Conservation (phyloP, 2,329 filamentous ascomycete genomes). For the Intubia oerlemansii region DNA sequence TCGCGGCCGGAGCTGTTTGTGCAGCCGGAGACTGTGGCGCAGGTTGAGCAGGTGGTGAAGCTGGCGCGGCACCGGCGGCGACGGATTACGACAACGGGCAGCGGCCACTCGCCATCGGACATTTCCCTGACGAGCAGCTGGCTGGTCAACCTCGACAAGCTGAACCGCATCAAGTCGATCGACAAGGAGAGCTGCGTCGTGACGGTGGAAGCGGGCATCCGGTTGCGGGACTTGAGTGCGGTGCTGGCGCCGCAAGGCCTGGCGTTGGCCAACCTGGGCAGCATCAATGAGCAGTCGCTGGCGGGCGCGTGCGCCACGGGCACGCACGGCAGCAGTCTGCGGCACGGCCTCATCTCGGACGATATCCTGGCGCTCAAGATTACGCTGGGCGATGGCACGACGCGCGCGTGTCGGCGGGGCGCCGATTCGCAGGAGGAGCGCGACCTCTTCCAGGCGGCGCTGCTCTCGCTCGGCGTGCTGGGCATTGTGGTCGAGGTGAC, state of each 20-base stretch:
- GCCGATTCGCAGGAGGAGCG: constrained; percentile 40
- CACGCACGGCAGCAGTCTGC: constrained; percentile 75
- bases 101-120: constrained; percentile 78
- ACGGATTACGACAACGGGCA: constrained; percentile 70
- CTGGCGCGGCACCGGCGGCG: constrained; percentile 65
- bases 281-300: constrained; percentile 86
- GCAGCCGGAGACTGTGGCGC: constrained; percentile 54
- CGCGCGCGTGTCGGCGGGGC: constrained; percentile 37
- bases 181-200: constrained; percentile 42
- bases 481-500: constrained; percentile 84
- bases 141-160: constrained; percentile 83
- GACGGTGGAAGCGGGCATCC: constrained; percentile 72
- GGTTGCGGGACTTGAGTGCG: constrained; percentile 51
- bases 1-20: constrained; percentile 82
- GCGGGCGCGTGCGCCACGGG: constrained; percentile 83
- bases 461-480: constrained; percentile 72
- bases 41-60: constrained; percentile 66
- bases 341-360: constrained; percentile 68
- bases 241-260: constrained; percentile 55
- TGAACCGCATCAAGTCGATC: constrained; percentile 49
- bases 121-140: constrained; percentile 85
- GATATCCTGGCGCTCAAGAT: constrained; percentile 55
- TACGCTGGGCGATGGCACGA: constrained; percentile 60
- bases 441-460: constrained; percentile 70
- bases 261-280: constrained; percentile 79